phyloP scores from a whole-genome alignment of 2,329 filamentous ascomycete species.

The Nothophoma quercina region DNA sequence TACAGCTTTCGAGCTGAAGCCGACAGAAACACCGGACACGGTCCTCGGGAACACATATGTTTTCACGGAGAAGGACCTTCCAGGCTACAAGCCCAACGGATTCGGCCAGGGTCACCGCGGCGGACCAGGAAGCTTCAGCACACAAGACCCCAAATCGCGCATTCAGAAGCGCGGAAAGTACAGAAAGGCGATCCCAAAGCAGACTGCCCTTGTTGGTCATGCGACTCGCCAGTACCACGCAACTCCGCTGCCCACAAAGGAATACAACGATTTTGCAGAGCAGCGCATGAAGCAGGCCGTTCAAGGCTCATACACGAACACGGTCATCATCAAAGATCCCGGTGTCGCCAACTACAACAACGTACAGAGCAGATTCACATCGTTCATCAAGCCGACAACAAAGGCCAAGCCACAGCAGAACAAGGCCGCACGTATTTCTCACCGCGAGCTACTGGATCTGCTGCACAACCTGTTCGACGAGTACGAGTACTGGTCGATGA shows the following conservation, averaged over 20 bases:
- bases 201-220: conserved; percentile 66
- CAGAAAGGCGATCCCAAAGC: conserved; percentile 49
- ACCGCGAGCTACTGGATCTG: conserved; percentile 85
- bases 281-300: conserved; percentile 57
- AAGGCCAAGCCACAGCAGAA: conserved; percentile 54
- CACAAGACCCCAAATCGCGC: conserved; percentile 43
- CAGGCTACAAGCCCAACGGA: conserved; percentile 67
- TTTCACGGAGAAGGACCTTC: conserved; percentile 92
- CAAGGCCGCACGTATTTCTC: conserved; percentile 89
- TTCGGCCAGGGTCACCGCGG: conserved; percentile 37
- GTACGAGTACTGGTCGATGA: conserved; percentile 95
- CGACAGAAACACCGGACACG: conserved; percentile 58
- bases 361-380: conserved; percentile 43
- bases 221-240: conserved; percentile 65
- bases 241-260: conserved; percentile 54
- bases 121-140: conserved; percentile 28
- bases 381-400: conserved; percentile 38
- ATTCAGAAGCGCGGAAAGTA: conserved; percentile 46
- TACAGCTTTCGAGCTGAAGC: conserved; percentile 84
- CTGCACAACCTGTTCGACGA: conserved; percentile 84
- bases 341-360: conserved; percentile 36
- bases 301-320: conserved; percentile 39
- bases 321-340: conserved; percentile 40
- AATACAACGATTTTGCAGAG: conserved; percentile 53
- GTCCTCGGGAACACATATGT: conserved; percentile 86